Percentiles rank a stretch among this genome's conserved stretches.
Evolutionary conservation across 2,329 filamentous ascomycete species (phyloP).

Genomic region (Keithomyces neogunnii): DNA sequence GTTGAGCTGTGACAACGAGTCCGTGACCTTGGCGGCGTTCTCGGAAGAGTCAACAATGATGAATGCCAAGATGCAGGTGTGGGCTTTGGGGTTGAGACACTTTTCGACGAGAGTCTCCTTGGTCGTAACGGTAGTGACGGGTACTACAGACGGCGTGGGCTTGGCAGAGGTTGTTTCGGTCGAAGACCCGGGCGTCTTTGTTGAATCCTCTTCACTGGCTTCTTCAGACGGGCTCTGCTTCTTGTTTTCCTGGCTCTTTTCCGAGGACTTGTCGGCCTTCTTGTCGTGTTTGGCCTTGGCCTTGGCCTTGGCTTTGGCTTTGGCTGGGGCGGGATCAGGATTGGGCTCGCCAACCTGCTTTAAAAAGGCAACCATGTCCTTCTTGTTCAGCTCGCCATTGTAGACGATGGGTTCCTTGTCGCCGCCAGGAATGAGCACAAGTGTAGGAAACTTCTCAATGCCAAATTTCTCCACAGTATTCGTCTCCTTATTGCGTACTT

Average conservation of each 20-base stretch:
- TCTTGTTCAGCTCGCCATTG: conserved; percentile 78
- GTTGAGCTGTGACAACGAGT: conserved; percentile 62
- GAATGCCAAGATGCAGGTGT: conserved; percentile 75
- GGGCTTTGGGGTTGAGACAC: conserved; percentile 68
- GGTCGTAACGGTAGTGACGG: conserved; percentile 58
- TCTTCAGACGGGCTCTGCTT: conserved; percentile 24
- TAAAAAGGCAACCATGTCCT: conserved; percentile 72
- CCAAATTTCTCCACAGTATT: conserved; percentile 65
- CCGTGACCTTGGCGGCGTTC: conserved; percentile 48
- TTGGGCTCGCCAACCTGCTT: conserved; percentile 73
- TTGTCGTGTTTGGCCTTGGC: conserved; percentile 25
- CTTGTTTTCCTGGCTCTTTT: conserved; percentile 29
- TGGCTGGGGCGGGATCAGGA: conserved; percentile 51
- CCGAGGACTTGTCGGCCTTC: conserved; percentile 19
- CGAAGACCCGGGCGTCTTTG: conserved; percentile 14
- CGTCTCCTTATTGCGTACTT: conserved; percentile 75
- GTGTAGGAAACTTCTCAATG: conserved; percentile 67
- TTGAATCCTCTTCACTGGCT: conserved; percentile 18
- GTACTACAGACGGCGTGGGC: conserved; percentile 31
- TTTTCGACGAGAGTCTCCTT: conserved; percentile 55
- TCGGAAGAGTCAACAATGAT: conserved; percentile 46
- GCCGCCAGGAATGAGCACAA: conserved; percentile 70
- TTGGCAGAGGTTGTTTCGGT: conserved; percentile 20
- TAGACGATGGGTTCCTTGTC: conserved; percentile 63
- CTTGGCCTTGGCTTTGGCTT: conserved; percentile 28